Evolutionary conservation across 441 rosid species (phyloP).

Genomic region (Eugenia klotzschiana): DNA sequence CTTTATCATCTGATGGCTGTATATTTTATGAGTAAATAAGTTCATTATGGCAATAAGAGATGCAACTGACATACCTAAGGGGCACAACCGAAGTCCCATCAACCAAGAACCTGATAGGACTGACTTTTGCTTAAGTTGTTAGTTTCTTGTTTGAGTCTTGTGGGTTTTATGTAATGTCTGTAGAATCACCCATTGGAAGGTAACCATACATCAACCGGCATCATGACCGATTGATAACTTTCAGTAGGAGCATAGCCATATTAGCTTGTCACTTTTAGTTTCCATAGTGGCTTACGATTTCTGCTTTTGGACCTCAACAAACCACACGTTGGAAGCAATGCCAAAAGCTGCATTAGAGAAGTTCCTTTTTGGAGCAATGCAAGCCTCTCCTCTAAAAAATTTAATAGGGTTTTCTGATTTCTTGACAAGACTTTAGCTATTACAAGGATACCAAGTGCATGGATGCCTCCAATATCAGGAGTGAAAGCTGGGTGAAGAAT

Average conservation of each 20-base stretch:
- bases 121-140: not conserved
- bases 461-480: not conserved
- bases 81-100: not conserved
- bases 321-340: not conserved
- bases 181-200: not conserved
- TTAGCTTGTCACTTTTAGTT: not conserved
- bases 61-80: not conserved
- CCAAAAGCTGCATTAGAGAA: not conserved
- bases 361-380: not conserved
- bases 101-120: not conserved
- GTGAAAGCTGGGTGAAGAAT: not conserved
- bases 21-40: not conserved
- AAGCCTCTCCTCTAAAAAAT: not conserved
- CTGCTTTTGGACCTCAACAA: not conserved
- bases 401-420: not conserved
- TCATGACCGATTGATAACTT: not conserved
- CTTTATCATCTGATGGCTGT: not conserved
- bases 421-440: not conserved
- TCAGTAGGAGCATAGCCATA: not conserved
- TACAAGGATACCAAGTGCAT: not conserved
- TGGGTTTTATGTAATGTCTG: not conserved
- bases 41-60: not conserved
- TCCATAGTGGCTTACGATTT: not conserved
- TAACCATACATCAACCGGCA: not conserved
- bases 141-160: not conserved